phyloP scores from a whole-genome alignment of 1,139 yeast genomes.

The Nakaseomyces delphensis region DNA sequence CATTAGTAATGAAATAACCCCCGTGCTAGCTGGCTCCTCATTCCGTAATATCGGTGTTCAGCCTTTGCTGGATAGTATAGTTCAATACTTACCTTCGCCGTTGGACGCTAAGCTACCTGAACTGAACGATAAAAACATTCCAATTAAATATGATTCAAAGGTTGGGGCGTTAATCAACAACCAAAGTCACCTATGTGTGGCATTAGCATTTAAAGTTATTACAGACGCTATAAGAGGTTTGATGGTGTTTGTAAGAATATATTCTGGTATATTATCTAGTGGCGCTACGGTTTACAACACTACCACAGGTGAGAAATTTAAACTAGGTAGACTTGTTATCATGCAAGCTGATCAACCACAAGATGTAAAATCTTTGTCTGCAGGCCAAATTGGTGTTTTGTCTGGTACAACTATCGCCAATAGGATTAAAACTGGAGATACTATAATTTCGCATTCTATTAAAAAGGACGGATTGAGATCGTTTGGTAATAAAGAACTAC shows the following conservation, averaged over 20 bases:
- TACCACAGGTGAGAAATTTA: slow-evolving; percentile 56
- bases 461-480: slow-evolving; percentile 42
- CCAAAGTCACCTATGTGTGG: slow-evolving; percentile 55
- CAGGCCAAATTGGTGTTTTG: slow-evolving; percentile 90
- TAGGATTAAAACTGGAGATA: slow-evolving; percentile 82
- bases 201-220: slow-evolving; percentile 83
- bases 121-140: slow-evolving; percentile 34
- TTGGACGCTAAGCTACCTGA: slow-evolving; percentile 53
- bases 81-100: slow-evolving; percentile 76
- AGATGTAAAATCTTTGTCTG: slow-evolving; percentile 50
- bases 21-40: slow-evolving; percentile 89
- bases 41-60: slow-evolving; percentile 91
- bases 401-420: slow-evolving; percentile 33
- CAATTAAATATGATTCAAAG: slow-evolving; percentile 35
- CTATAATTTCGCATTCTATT: slow-evolving; percentile 51
- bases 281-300: slow-evolving; percentile 61
- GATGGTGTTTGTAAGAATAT: slow-evolving; percentile 80
- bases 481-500: slow-evolving; percentile 36
- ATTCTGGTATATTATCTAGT: slow-evolving; percentile 64
- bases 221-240: slow-evolving; percentile 78
- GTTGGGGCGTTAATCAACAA: slow-evolving; percentile 47
- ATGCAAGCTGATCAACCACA: slow-evolving; percentile 88
- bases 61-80: slow-evolving; percentile 78
- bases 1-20: slow-evolving; percentile 49
- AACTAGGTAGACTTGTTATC: slow-evolving; percentile 57